Evolutionary conservation across 208 protist species (phyloP).

Genomic region (Tritrichomonas foetus): DNA sequence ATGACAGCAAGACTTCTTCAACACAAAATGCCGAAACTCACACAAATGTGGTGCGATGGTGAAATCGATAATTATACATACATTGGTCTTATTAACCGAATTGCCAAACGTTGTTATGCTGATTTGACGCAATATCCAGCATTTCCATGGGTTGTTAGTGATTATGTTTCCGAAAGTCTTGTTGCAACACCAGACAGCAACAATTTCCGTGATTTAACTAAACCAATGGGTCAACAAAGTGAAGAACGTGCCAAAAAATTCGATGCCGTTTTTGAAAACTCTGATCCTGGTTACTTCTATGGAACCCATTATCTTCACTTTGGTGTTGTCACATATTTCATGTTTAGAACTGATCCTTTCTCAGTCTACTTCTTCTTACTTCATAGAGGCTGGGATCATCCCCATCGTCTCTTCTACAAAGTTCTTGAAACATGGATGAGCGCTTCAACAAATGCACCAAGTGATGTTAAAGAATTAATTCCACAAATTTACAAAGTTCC

Average conservation of each 20-base stretch:
- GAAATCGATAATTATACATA: not conserved
- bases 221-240: not conserved
- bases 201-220: not conserved
- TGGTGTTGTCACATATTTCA: not conserved
- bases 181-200: not conserved
- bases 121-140: not conserved
- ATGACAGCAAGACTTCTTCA: too few species aligned
- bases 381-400: not conserved
- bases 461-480: conserved; percentile 19
- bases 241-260: not conserved
- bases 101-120: not conserved
- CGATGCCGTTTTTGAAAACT: not conserved
- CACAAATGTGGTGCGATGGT: not conserved
- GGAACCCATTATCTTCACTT: not conserved
- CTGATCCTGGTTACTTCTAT: not conserved
- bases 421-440: not conserved
- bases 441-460: not conserved
- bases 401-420: not conserved
- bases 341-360: not conserved
- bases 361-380: not conserved
- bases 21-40: too few species aligned
- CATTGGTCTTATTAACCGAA: not conserved
- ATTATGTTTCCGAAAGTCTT: not conserved
- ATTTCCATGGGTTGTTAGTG: not conserved
- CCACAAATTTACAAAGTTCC: not conserved